Base-by-base conservation (phyloP, 1,284 basidiomycete genomes). In the Testicularia cyperi region DNA sequence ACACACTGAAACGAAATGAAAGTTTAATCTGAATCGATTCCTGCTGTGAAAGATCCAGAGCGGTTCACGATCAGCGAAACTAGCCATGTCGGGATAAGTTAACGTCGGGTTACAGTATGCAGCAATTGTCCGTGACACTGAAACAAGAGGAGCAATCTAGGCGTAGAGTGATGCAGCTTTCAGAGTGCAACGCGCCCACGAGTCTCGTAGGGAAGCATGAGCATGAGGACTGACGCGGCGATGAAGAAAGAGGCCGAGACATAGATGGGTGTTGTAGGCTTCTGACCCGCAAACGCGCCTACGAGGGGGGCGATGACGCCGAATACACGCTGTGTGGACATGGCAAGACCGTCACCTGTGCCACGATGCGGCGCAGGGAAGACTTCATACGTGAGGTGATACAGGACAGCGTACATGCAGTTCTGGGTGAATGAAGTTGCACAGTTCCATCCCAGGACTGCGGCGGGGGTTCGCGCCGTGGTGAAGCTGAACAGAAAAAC, bases 391-490 rank as follows among this genome's bases (percentile, higher is more conserved):
- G 64, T 70, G 39, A 72, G 61, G 9, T 84, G 84, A 55, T 86
- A 88, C 10, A 87, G 74, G 4, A 87, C 83, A 10, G 84, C 85
- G 63, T 86, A 87, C 85, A 87, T 87, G 23, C 85, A 81, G 48
- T 78, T 80, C 78, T 82, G 78, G 9, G 81, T 82, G 68, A 85
- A 72, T 16, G 79, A 81, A 16, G 80, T 80, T 0, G 81, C 80
- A 63, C 85, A 87, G 69, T 87, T 87, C 85, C 84, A 86, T 22
- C 84, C 86, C 18, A 88, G 78, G 25, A 87, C 79, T 22, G 83
- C 81, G 52, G 77, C 72, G 9, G 84, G 84, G 40, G 81, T 83
- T 38, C 82, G 79, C 20, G 85, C 81, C 5, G 84, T 86, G 25
- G 86, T 88, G 26, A 81, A 83, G 27, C 82, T 82, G 73, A 86